Evolutionary conservation across 257 asterid species (phyloP).

Genomic region (Verbena officinalis): DNA sequence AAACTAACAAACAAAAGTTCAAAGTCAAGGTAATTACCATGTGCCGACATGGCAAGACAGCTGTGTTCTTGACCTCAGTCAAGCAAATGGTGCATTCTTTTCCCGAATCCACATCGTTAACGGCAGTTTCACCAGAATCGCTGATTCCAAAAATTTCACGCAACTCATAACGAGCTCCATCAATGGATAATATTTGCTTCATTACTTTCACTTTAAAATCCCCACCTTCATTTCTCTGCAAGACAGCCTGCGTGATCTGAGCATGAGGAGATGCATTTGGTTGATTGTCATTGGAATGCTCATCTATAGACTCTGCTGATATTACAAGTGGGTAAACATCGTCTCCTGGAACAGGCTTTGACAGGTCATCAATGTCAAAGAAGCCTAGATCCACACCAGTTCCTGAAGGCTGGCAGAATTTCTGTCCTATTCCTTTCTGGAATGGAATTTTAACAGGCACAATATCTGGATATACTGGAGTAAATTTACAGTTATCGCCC

Average conservation of each 20-base stretch:
- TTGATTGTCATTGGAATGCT: conserved; percentile 29
- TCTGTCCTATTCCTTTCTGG: conserved; percentile 77
- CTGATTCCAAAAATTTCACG: conserved; percentile 85
- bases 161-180: conserved; percentile 82
- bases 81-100: conserved; percentile 94
- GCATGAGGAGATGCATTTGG: conserved; percentile 51
- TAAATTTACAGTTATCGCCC: conserved; percentile 57
- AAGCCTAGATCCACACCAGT: conserved; percentile 89
- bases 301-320: conserved; percentile 59
- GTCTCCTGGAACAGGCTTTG: conserved; percentile 66
- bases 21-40: conserved; percentile 64
- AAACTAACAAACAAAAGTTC: conserved; percentile 2
- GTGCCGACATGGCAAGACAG: conserved; percentile 95
- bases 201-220: conserved; percentile 68
- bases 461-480: conserved; percentile 74
- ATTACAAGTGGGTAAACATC: conserved; percentile 88
- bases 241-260: conserved; percentile 80
- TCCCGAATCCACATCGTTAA: conserved; percentile 63
- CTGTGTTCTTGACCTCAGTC: conserved; percentile 88
- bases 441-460: conserved; percentile 72
- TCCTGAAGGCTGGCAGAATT: conserved; percentile 88
- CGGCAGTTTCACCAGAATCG: conserved; percentile 50
- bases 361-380: conserved; percentile 75
- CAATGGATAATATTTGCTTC: conserved; percentile 79
- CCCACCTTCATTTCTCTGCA: conserved; percentile 54